phyloP scores from a whole-genome alignment of 441 rosid genomes.

The Viola pubescens region DNA sequence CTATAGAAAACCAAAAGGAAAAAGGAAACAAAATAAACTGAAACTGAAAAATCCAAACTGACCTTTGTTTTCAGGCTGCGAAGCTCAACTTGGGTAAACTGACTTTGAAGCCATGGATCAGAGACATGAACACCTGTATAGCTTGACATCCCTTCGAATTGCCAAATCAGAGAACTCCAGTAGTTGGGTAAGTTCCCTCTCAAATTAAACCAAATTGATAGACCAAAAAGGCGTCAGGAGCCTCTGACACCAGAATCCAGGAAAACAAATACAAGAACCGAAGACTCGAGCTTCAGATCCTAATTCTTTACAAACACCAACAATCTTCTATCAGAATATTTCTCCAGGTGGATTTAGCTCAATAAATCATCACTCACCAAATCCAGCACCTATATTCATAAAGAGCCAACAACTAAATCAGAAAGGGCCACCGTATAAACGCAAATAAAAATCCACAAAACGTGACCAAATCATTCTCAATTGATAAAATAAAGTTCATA shows the following conservation, averaged over 20 bases:
- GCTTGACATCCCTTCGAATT: slow-evolving; percentile 58
- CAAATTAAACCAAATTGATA: slow-evolving; percentile 13
- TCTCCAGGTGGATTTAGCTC: slow-evolving; percentile 5
- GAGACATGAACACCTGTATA: slow-evolving; percentile 79
- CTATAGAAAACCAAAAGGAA: neutral
- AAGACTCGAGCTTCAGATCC: slow-evolving; percentile 21
- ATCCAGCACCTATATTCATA: slow-evolving; percentile 2
- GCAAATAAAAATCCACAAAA: neutral
- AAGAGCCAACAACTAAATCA: neutral
- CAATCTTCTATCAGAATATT: neutral
- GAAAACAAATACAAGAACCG: slow-evolving; percentile 22
- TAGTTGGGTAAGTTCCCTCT: slow-evolving; percentile 11
- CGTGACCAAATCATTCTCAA: too few species aligned
- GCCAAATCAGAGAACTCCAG: slow-evolving; percentile 19
- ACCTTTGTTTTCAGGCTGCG: slow-evolving; percentile 89
- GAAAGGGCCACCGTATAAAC: neutral
- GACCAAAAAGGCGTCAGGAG: slow-evolving; percentile 8
- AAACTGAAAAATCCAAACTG: slow-evolving; percentile 6
- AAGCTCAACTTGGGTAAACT: slow-evolving; percentile 97
- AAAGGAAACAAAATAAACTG: slow-evolving; percentile 9
- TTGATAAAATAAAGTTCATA: neutral
- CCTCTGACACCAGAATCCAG: slow-evolving; percentile 22
- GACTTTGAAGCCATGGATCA: slow-evolving; percentile 95
- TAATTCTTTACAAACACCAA: slow-evolving; percentile 3
- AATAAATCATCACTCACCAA: slow-evolving; percentile 9